phyloP scores from a whole-genome alignment of 1,139 yeast species.

The Magnusiomyces suaveolens region DNA sequence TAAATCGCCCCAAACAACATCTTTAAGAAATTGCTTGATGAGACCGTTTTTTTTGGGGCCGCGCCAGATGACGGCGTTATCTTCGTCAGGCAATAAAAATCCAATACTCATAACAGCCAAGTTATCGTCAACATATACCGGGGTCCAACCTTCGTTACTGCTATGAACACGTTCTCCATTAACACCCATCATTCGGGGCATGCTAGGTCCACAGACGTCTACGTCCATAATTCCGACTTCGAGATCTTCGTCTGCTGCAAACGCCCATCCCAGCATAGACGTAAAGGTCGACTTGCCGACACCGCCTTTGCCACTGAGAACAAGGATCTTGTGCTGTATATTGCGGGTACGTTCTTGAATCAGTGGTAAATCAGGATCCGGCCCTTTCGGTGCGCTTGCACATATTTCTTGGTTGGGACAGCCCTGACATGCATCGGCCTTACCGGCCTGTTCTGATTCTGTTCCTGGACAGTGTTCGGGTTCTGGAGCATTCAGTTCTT shows the following conservation, averaged over 20 bases:
- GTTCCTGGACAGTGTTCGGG: conserved; percentile 99
- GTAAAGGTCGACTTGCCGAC: conserved; percentile 97
- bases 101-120: conserved; percentile 93
- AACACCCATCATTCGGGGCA: conserved; percentile 92
- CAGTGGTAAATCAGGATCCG: conserved; percentile 86
- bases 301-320: conserved; percentile 94
- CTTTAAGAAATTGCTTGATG: conserved; percentile 87
- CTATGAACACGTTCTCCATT: conserved; percentile 79
- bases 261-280: conserved; percentile 90
- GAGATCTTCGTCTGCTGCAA: conserved; percentile 75
- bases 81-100: conserved; percentile 88
- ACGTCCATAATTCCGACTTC: conserved; percentile 96
- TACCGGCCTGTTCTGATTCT: conserved; percentile 86
- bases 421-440: conserved; percentile 86
- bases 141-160: conserved; percentile 91
- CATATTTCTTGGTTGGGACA: conserved; percentile 92
- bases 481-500: conserved; percentile 31
- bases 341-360: conserved; percentile 58
- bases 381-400: conserved; percentile 82
- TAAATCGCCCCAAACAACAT: conserved; percentile 91
- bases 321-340: conserved; percentile 75
- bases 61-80: conserved; percentile 93
- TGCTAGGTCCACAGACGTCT: conserved; percentile 95
- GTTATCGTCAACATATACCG: conserved; percentile 91
- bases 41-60: conserved; percentile 91